phyloP scores from a whole-genome alignment of 1,284 basidiomycete genomes.

The Cerrena zonata region DNA sequence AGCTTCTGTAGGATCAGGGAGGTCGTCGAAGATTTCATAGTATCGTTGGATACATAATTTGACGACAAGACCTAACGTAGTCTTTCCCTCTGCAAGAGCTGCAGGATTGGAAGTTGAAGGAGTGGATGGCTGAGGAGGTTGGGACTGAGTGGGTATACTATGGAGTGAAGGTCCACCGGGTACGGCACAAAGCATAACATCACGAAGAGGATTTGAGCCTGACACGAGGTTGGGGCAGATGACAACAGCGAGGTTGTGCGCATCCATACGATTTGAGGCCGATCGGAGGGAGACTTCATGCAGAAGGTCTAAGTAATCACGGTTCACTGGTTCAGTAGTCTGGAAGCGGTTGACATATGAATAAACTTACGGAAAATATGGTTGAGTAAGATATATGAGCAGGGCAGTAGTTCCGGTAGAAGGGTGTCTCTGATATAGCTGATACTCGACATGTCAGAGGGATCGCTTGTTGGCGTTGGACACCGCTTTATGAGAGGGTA shows the following conservation, averaged over 20 bases:
- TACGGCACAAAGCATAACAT: slow-evolving; percentile 68
- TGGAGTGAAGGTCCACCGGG: slow-evolving; percentile 38
- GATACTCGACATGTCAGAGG: slow-evolving; percentile 51
- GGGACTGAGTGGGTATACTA: slow-evolving; percentile 14
- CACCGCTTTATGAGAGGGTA: slow-evolving; percentile 66
- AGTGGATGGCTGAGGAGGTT: slow-evolving; percentile 20
- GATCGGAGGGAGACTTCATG: slow-evolving; percentile 70
- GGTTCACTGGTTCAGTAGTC: no score
- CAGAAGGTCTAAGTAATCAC: slow-evolving; percentile 66
- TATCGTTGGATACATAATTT: slow-evolving; percentile 76
- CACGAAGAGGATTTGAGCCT: slow-evolving; percentile 58
- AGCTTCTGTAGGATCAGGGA: slow-evolving; percentile 61
- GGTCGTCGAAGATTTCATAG: slow-evolving; percentile 80
- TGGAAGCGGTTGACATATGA: slow-evolving; percentile 7
- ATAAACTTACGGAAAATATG: slow-evolving; percentile 61
- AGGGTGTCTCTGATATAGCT: slow-evolving; percentile 61
- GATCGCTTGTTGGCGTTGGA: slow-evolving; percentile 50
- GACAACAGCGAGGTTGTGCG: slow-evolving; percentile 75
- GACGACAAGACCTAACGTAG: slow-evolving; percentile 67
- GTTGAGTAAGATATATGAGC: slow-evolving; percentile 69
- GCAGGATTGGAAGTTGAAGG: slow-evolving; percentile 18
- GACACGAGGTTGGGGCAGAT: slow-evolving; percentile 74
- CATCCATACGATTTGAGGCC: slow-evolving; percentile 71
- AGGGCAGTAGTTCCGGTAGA: slow-evolving; percentile 61
- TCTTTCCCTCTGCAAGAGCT: slow-evolving; percentile 37